Conservation (phyloP, 176 grass and related monocot genomes). For the Oryza longistaminata region DNA sequence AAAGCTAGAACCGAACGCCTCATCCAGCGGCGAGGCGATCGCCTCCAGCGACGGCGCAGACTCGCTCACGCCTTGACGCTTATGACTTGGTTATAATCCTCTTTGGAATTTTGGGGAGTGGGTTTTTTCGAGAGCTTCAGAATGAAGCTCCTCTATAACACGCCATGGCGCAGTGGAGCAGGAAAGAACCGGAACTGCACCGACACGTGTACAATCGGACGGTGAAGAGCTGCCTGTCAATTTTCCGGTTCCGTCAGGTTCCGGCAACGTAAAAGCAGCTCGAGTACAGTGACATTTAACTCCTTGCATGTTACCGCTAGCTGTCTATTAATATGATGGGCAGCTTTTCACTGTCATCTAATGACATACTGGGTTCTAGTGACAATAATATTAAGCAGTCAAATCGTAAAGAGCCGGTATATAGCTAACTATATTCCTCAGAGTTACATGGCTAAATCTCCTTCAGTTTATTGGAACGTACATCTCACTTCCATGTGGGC, state of each 20-base stretch:
- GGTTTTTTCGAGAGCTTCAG: background rate
- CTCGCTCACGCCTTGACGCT: background rate
- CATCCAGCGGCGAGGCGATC: constrained; percentile 52
- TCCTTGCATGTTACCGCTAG: too few species aligned
- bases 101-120: background rate
- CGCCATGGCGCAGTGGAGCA: background rate
- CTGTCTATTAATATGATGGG: too few species aligned
- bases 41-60: background rate
- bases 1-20: background rate
- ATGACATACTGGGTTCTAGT: too few species aligned
- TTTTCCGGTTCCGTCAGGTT: background rate
- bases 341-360: too few species aligned
- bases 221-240: background rate
- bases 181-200: background rate
- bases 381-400: too few species aligned
- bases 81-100: constrained; percentile 16
- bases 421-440: too few species aligned
- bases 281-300: background rate
- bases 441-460: too few species aligned
- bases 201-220: background rate
- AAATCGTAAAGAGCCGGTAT: too few species aligned
- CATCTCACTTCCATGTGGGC: too few species aligned
- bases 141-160: background rate
- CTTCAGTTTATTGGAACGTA: too few species aligned
- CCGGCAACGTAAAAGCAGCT: background rate